phyloP scores from a whole-genome alignment of 768 basidiomycete genomes.

The Boletus reticuloceps region DNA sequence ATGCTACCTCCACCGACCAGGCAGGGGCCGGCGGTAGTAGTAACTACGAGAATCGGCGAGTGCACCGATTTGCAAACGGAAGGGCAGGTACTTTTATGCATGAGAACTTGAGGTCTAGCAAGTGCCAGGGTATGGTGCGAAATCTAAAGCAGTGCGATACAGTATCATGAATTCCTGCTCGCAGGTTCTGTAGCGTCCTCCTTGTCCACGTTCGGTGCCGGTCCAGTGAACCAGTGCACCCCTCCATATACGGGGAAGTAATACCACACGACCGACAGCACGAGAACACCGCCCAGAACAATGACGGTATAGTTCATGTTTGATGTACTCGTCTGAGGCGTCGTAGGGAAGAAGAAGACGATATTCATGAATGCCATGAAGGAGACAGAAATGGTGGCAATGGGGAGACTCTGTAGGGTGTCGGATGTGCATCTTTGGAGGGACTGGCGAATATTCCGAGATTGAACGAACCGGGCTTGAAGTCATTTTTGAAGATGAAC shows the following conservation, averaged over 20 bases:
- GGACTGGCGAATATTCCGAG: constrained; percentile 43
- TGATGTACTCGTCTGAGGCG: constrained; percentile 40
- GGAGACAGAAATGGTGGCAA: constrained; percentile 51
- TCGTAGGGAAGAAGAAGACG: constrained; percentile 63
- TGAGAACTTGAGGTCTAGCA: no score
- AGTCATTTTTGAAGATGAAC: constrained; percentile 44
- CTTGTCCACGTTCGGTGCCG: constrained; percentile 44
- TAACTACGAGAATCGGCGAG: no score
- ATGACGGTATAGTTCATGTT: constrained; percentile 75
- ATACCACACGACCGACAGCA: constrained; percentile 59
- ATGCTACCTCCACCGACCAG: no score
- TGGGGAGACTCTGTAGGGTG: constrained; percentile 47
- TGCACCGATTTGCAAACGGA: no score
- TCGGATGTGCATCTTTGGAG: background rate
- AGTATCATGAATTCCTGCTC: background rate
- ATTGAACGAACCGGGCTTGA: constrained; percentile 47
- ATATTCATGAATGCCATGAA: constrained; percentile 68
- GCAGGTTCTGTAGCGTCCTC: background rate
- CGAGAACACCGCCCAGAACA: constrained; percentile 58
- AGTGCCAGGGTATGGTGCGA: no score
- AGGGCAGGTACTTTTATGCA: no score
- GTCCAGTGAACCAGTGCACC: constrained; percentile 68
- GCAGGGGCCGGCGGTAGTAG: no score
- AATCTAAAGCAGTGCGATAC: no score
- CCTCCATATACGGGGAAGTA: constrained; percentile 72